Evolutionary conservation across 2,329 filamentous ascomycete species (phyloP), one percentile per base, ranked within the genome.

Genomic region (Ceratocystis cacaofunesta): DNA sequence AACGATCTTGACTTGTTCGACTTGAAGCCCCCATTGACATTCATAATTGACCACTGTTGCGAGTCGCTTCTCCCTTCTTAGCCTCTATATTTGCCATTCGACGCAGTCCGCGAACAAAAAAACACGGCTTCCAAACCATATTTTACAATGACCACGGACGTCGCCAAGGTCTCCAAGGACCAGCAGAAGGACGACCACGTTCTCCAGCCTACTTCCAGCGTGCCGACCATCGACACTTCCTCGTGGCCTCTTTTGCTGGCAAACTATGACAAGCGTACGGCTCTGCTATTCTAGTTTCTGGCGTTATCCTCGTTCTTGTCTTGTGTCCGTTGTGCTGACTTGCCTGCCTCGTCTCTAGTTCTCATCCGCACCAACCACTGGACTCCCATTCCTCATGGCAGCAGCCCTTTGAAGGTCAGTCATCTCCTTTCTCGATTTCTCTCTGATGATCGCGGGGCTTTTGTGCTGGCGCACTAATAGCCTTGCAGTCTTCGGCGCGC

Each of bases 301-400:
- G 36, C 3, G 10, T 41, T 41, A 12, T 41, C 10, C 36, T 41
- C 4, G 10, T 1, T 15, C 5, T 12, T 15, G 10, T 41, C 10
- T 15, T 12, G 36, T 15, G 28, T 2, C 28, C 12, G 28, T 58
- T 28, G 68, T 68, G 67, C 72, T 74, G 67, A 75, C 70, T 30
- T 57, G 25, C 32, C 52, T 58, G 28, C 55, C 30, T 17, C 17
- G n/a, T 63, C n/a, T 70, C 68, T 72, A 92, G 90, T 97, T 72
- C 86, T 94, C 71, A 88, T 96, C 72, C 88, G 92, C 74, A 96
- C 92, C 70, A 90, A 90, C 69, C 92, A 99, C 78, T 99, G 95
- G 79, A 97, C 92, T 43, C 94, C 94, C 65, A 97, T 97, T 72
- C 90, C 92, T 71, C 87, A 89, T 75, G 94, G 94, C 74, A 95